These are phyloP conservation scores for Lachnellula arida DNA, from an alignment of 2,329 filamentous ascomycete genomes.

Conservation along the genomic window DNA sequence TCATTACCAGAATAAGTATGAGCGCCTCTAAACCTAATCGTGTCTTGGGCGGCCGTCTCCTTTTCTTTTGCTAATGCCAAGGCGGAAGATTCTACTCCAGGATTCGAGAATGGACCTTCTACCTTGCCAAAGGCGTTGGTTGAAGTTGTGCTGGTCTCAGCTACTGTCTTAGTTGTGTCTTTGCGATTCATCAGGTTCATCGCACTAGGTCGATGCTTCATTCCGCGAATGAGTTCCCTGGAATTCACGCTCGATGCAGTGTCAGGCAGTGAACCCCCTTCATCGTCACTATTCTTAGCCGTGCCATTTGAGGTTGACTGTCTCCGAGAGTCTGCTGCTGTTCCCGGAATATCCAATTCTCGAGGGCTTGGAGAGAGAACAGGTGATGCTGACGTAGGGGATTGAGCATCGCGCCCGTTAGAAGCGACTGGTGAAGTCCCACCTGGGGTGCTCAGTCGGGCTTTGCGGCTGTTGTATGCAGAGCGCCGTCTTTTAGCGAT, in stretches of 20 bases:
- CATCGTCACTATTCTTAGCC: conserved; percentile 28
- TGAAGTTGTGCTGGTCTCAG: conserved; percentile 61
- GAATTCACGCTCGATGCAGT: conserved; percentile 29
- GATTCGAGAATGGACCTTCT: conserved; percentile 42
- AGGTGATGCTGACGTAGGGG: conserved; percentile 21
- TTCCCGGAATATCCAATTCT: conserved; percentile 11
- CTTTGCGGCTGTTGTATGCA: conserved; percentile 47
- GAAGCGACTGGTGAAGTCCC: conserved; percentile 10
- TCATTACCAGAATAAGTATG: conserved; percentile 85
- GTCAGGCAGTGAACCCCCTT: conserved; percentile 25
- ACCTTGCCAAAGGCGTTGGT: conserved; percentile 62
- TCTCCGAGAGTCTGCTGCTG: conserved; percentile 16
- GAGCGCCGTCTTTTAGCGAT: conserved; percentile 49
- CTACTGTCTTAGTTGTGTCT: conserved; percentile 53
- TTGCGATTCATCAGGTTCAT: conserved; percentile 55
- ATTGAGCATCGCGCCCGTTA: conserved; percentile 16
- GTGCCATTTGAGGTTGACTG: conserved; percentile 13
- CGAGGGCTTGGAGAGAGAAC: conserved; percentile 19
- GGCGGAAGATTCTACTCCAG: conserved; percentile 32
- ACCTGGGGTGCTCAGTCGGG: conserved; percentile 37
- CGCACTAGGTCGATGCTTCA: conserved; percentile 56
- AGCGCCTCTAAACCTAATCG: conserved; percentile 52
- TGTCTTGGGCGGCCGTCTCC: conserved; percentile 33
- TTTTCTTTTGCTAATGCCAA: conserved; percentile 35
- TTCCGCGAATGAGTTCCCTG: conserved; percentile 35